A percentile compares a stretch with the other conserved stretches of the same genome.
Evolutionary conservation across 75 land plant genomes (phyloP).

Genomic region (Chamaecyparis obtusa): DNA sequence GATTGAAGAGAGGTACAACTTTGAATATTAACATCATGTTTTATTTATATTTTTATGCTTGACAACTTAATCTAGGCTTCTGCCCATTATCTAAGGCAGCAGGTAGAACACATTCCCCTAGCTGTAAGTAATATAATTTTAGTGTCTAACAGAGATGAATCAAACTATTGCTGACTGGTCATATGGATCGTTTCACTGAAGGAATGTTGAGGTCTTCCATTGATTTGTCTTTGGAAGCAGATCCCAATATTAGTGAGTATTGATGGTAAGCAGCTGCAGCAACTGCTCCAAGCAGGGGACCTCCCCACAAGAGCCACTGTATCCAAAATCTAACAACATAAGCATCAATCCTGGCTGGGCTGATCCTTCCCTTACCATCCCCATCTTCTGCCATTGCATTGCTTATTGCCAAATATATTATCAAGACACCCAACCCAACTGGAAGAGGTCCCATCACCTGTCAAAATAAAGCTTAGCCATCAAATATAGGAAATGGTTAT

Average conservation of each 20-base stretch:
- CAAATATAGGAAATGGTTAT: background rate
- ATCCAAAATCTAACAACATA: slow-evolving; percentile 1
- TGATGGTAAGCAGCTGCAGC: slow-evolving; percentile 6
- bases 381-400: background rate
- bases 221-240: background rate
- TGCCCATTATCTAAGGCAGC: background rate
- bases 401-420: background rate
- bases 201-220: background rate
- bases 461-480: background rate
- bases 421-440: background rate
- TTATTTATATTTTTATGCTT: background rate
- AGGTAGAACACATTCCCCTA: background rate
- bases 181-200: background rate
- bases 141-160: background rate
- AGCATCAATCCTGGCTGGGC: background rate
- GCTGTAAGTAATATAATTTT: background rate
- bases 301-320: background rate
- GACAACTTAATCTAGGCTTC: background rate
- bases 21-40: background rate
- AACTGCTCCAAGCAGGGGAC: background rate
- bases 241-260: background rate
- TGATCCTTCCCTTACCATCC: background rate
- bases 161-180: background rate
- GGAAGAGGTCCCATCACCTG: slow-evolving; percentile 1
- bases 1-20: background rate